Evolutionary conservation across 2,329 filamentous ascomycete species (phyloP), one percentile per base, ranked within the genome.

Genomic region (Fusarium ambrosium): DNA sequence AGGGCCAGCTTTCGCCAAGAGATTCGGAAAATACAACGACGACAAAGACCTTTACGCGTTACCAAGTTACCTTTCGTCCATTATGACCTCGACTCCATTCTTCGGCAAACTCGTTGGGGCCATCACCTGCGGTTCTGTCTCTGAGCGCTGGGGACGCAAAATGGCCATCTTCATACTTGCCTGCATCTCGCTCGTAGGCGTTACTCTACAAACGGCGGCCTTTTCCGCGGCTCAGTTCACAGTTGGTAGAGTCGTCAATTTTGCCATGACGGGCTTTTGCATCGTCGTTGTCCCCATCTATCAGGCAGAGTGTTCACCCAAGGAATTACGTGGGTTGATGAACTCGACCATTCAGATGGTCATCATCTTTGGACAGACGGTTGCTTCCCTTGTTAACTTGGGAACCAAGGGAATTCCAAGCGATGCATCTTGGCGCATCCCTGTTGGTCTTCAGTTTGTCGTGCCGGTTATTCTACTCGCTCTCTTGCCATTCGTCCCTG

Each of bases 401-500:
- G 77, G 79, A 13, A 81, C 80, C 2, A 70, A 75, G 27, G 59
- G 72, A 2, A 77, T 81, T 11, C 32, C 62, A 1, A 59, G 34
- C 6, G 61, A 75, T 4, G 66, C 64, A 1, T 72, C 61, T 6
- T 89, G 87, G 87, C 79, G 85, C 11, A 80, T 85, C 18, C 86
- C 86, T 0, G 85, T 85, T 20, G 83, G 81, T 1, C 71, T 87
- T 3, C 86, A 87, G 77, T 85, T 86, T 78, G 62, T 84, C 4
- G 85, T 83, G 63, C 82, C 84, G 0, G 72, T 82, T 0, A 74
- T 84, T 1, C 77, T 87, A 1, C 64, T 86, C 6, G 62, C 79
- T 0, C 75, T 81, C 2, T 77, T 84, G 2, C 71, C 78, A 13
- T 81, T 85, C 56, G 80, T 85, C 5, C 85, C 85, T 0, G 86